Conservation (phyloP, 192 early-diverging fungal species). For the Coemansia sp. region DNA sequence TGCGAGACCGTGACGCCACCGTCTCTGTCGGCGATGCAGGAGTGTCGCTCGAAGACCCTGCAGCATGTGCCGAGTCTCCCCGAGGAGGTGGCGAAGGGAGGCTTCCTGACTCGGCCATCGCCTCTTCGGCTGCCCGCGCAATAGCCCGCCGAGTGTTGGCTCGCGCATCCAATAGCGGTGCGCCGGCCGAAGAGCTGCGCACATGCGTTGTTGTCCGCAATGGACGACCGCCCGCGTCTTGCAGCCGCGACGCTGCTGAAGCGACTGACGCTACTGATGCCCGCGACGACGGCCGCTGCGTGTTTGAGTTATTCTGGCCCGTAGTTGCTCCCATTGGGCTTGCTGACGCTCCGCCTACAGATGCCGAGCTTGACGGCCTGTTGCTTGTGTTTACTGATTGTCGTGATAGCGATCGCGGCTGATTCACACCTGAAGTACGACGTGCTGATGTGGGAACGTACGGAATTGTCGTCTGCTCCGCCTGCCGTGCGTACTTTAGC, state of each 20-base stretch:
- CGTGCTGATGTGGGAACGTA: slow-evolving; percentile 33
- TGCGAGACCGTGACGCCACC: slow-evolving; percentile 32
- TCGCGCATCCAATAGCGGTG: slow-evolving; percentile 25
- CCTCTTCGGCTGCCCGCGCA: slow-evolving; percentile 29
- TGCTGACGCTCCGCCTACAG: slow-evolving; percentile 11
- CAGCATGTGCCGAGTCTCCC: slow-evolving; percentile 13
- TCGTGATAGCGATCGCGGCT: slow-evolving; percentile 35
- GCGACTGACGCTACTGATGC: slow-evolving; percentile 25
- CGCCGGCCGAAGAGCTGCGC: slow-evolving; percentile 50
- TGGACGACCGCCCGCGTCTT: slow-evolving; percentile 10
- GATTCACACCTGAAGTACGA: slow-evolving; percentile 26
- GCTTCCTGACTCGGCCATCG: neutral
- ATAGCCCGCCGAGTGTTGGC: slow-evolving; percentile 26
- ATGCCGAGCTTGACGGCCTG: slow-evolving; percentile 34
- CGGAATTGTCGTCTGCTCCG: slow-evolving; percentile 43
- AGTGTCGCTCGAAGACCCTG: slow-evolving; percentile 19
- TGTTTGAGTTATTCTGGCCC: slow-evolving; percentile 8
- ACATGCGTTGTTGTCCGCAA: slow-evolving; percentile 20
- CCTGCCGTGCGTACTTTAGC: slow-evolving; percentile 54
- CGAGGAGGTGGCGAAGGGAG: slow-evolving; percentile 15
- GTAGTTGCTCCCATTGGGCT: slow-evolving; percentile 19
- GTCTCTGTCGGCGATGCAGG: slow-evolving; percentile 41
- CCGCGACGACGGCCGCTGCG: slow-evolving; percentile 41
- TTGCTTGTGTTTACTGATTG: slow-evolving; percentile 29
- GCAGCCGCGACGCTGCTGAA: slow-evolving; percentile 24